Base-by-base conservation (phyloP, 805 yeast species). In the Scheffersomyces coipomensis region DNA sequence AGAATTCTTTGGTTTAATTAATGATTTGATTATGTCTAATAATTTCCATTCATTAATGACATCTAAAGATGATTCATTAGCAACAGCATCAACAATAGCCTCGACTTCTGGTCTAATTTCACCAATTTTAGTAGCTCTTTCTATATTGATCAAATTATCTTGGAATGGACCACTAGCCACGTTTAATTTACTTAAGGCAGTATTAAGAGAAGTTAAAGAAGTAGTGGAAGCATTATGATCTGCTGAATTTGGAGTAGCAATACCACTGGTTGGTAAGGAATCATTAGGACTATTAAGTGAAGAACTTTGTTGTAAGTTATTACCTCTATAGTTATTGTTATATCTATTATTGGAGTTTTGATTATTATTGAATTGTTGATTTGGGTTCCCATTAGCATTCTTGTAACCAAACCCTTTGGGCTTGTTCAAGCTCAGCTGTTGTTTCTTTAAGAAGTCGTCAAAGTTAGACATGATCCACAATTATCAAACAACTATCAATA, bases 1-100 rank as follows among this genome's bases (percentile, higher is more conserved):
- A 3, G 90, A 71, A 56, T 80, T 85, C 59, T 89, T 91, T 31
- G 86, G 76, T 58, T 86, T 88, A 35, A 79, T 57, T 40, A 91
- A 70, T 29, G 89, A 76, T 43, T 79, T 71, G 39, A 87, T 47
- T 29, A 85, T 76, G 15, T 83, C 88, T 11, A 61, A 54, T 15
- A 93, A 46, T 35, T 80, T 74, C 88, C 90, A 87, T 2, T 78
- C 82, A 34, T 67, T 64, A 21, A 90, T 75, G 12, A 53, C 55
- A 9, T 42, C 73, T 46, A 53, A 53, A 17, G 58, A 59, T 4
- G 51, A 64, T 33, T 83, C 84, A 11, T 45, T 52, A 37, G 52
- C 40, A 33, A 88, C 64, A 31, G 58, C 59, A 30, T 71, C 77
- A 3, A 79, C 79, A 24, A 86, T 73, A 21, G 62, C 64, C 34